Percentiles rank a stretch among this genome's conserved stretches.
These are phyloP conservation scores for Fusarium irregulare DNA, from an alignment of 2,329 filamentous ascomycete species.

Conservation along the genomic window DNA sequence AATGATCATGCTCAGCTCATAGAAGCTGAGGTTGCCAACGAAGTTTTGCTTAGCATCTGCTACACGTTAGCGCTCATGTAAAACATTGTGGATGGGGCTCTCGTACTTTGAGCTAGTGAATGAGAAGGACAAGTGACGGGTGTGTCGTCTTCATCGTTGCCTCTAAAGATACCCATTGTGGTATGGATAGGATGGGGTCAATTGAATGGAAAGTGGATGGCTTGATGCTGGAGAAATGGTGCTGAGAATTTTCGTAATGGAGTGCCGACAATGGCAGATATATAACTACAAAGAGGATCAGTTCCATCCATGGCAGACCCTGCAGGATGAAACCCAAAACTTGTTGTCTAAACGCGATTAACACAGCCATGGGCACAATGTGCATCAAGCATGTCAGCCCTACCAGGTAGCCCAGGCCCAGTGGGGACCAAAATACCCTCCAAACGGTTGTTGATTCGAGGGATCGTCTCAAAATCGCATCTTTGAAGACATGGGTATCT, in stretches of 20 bases:
- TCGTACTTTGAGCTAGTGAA: slow-evolving; percentile 17
- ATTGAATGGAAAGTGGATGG: not conserved
- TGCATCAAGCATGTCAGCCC: slow-evolving; percentile 9
- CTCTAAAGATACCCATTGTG: not conserved
- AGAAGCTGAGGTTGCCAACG: slow-evolving; percentile 18
- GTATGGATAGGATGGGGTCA: not conserved
- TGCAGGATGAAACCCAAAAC: not conserved
- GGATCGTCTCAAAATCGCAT: not conserved
- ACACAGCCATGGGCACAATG: not conserved
- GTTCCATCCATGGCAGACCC: not conserved
- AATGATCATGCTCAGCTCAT: slow-evolving; percentile 34
- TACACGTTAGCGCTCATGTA: not conserved
- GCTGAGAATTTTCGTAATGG: not conserved
- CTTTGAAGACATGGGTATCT: not conserved
- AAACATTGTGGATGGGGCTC: not conserved
- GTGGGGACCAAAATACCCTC: not conserved
- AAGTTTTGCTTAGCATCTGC: slow-evolving; percentile 29
- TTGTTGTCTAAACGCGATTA: not conserved
- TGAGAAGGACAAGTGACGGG: slow-evolving; percentile 13
- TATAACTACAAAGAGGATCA: not conserved
- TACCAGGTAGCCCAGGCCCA: not conserved
- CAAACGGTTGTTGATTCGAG: not conserved
- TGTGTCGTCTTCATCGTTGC: not conserved
- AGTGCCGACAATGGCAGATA: not conserved
- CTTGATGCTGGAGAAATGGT: not conserved